Conservation (phyloP, 2,329 filamentous ascomycete genomes). For the Venturia asperata region DNA sequence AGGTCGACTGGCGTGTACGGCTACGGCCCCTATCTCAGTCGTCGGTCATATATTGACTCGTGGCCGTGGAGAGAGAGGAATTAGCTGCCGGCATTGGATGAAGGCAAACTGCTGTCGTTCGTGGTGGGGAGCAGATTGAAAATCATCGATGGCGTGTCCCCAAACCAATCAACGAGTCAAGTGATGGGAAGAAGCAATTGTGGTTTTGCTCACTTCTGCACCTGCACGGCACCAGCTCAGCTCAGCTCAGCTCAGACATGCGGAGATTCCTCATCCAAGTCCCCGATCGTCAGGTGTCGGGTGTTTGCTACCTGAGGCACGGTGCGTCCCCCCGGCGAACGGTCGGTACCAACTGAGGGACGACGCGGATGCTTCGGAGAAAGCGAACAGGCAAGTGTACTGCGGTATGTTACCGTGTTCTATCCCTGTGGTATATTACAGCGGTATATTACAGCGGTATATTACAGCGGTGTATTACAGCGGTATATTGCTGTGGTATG, state of each 20-base stretch:
- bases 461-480: too few relatives aligned
- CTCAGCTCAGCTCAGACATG: neutral
- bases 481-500: too few relatives aligned
- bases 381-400: too few relatives aligned
- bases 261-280: neutral
- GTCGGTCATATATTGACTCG: neutral
- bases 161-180: neutral
- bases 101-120: neutral
- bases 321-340: neutral
- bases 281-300: neutral
- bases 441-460: too few relatives aligned
- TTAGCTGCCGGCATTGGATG: neutral
- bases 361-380: neutral
- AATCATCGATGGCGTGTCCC: neutral
- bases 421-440: too few relatives aligned
- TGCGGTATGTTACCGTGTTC: too few relatives aligned
- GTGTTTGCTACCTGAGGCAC: too few relatives aligned
- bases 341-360: neutral
- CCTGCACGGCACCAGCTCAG: too few relatives aligned
- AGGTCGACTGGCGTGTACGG: neutral
- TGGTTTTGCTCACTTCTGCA: too few relatives aligned
- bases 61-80: neutral
- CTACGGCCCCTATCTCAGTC: conserved; percentile 1
- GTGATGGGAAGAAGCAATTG: neutral
- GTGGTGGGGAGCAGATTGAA: neutral